Evolutionary conservation across 345 rosid genomes (phyloP).

Genomic region (Citrus inodora): DNA sequence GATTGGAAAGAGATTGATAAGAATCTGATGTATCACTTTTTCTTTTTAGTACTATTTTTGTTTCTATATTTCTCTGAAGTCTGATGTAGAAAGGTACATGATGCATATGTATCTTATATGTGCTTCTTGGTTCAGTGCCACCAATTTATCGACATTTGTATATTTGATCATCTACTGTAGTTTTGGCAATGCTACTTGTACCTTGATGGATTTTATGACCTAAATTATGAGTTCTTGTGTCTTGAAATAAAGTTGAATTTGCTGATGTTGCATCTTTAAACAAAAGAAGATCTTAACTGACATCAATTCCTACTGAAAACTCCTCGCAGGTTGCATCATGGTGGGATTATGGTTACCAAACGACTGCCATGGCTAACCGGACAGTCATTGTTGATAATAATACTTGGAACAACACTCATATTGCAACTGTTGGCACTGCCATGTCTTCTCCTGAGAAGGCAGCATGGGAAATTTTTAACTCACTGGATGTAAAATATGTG

Average conservation of each 20-base stretch:
- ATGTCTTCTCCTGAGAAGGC: conserved; percentile 99
- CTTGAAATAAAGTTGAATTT: not conserved
- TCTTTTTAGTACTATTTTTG: not conserved
- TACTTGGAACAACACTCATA: conserved; percentile 99
- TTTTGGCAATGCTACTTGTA: not conserved
- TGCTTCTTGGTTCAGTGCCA: not conserved
- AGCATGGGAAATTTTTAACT: conserved; percentile 97
- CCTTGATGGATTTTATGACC: not conserved
- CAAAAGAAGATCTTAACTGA: not conserved
- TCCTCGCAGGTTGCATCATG: conserved; percentile 88
- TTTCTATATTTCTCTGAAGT: not conserved
- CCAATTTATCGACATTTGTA: not conserved
- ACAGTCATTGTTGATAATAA: conserved; percentile 98
- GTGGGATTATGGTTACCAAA: conserved; percentile 99
- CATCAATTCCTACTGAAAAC: not conserved
- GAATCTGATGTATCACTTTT: not conserved
- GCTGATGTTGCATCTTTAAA: not conserved
- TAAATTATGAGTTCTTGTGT: not conserved
- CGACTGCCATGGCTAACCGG: conserved; percentile 99
- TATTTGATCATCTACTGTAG: not conserved
- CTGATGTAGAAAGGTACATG: not conserved
- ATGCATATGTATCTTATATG: not conserved
- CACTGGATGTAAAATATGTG: conserved; percentile 98
- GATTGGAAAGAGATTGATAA: not conserved
- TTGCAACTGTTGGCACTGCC: conserved; percentile 99